These are phyloP conservation scores for Cicer cuneatum DNA, from an alignment of 306 rosid species.

Conservation along the genomic window DNA sequence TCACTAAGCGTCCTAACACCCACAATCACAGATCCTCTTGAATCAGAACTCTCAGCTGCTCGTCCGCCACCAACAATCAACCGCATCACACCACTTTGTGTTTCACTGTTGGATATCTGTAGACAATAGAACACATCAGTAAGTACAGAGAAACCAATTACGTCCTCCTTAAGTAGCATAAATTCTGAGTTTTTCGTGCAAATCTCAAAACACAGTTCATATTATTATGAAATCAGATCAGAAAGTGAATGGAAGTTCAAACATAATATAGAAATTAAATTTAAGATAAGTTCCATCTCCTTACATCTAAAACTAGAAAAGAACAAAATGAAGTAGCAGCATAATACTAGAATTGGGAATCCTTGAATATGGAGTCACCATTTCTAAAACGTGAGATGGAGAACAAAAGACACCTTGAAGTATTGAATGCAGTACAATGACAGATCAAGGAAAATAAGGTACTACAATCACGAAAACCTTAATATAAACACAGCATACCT, in stretches of 20 bases:
- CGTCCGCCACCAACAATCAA: conserved; percentile 99
- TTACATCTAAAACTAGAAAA: conserved; percentile 14
- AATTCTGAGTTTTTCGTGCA: conserved; percentile 6
- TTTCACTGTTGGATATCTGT: conserved; percentile 89
- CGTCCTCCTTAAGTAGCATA: conserved; percentile 1
- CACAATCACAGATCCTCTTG: conserved; percentile 95
- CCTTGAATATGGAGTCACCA: conserved; percentile 1
- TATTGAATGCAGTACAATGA: conserved; percentile 32
- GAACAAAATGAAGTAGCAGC: conserved; percentile 22
- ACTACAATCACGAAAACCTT: conserved; percentile 31
- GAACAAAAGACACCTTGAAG: conserved; percentile 21
- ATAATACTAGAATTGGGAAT: conserved; percentile 12
- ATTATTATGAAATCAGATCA: conserved; percentile 29
- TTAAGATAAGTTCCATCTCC: conserved; percentile 14
- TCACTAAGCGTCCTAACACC: conserved; percentile 99
- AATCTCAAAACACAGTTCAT: conserved; percentile 29
- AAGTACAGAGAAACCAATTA: conserved; percentile 19
- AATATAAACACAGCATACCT: conserved; percentile 60
- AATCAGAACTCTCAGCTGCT: conserved; percentile 78
- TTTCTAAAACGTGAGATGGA: neutral
- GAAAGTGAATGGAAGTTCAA: conserved; percentile 16
- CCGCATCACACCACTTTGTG: conserved; percentile 96
- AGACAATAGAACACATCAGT: conserved; percentile 28
- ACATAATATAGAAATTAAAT: neutral
- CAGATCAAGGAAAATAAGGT: conserved; percentile 30